Evolutionary conservation across 148 eudicot genomes (phyloP).

Genomic region (Nyssa sinensis): DNA sequence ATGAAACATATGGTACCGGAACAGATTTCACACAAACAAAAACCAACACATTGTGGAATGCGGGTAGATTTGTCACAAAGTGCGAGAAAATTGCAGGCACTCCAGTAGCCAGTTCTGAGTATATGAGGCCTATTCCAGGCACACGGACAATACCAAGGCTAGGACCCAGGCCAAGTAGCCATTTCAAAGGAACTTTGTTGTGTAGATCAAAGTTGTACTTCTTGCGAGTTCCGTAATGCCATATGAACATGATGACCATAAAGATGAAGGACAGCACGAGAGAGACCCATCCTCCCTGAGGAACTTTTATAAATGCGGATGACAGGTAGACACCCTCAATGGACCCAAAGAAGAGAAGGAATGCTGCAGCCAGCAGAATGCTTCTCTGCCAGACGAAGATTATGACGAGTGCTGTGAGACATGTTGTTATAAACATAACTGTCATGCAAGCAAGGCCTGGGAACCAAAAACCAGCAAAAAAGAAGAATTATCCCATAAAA

Average conservation of each 20-base stretch:
- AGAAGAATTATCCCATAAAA: too few relatives aligned
- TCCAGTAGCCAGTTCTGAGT: constrained; percentile 90
- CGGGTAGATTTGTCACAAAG: constrained; percentile 94
- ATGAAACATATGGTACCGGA: constrained; percentile 79
- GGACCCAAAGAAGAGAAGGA: constrained; percentile 65
- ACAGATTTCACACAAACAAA: constrained; percentile 91
- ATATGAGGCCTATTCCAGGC: constrained; percentile 86
- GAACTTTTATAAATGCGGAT: constrained; percentile 73
- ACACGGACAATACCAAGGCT: constrained; percentile 96
- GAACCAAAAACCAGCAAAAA: constrained; percentile 9
- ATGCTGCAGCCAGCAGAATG: constrained; percentile 44
- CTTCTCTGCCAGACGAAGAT: constrained; percentile 72
- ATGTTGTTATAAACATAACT: constrained; percentile 87
- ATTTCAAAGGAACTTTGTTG: constrained; percentile 86
- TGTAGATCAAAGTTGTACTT: constrained; percentile 92
- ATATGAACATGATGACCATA: constrained; percentile 69
- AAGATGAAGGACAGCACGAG: constrained; percentile 62
- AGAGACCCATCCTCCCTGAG: constrained; percentile 99
- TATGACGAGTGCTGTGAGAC: constrained; percentile 76
- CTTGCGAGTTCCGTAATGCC: constrained; percentile 92
- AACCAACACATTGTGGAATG: constrained; percentile 81
- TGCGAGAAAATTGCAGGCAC: constrained; percentile 95
- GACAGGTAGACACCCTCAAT: constrained; percentile 71
- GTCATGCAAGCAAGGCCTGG: constrained; percentile 93
- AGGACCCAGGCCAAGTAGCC: constrained; percentile 95